Percentiles rank a stretch among this genome's conserved stretches.
Conservation (phyloP, 352 stramenopile genomes). For the Globisporangium iwayamae region DNA sequence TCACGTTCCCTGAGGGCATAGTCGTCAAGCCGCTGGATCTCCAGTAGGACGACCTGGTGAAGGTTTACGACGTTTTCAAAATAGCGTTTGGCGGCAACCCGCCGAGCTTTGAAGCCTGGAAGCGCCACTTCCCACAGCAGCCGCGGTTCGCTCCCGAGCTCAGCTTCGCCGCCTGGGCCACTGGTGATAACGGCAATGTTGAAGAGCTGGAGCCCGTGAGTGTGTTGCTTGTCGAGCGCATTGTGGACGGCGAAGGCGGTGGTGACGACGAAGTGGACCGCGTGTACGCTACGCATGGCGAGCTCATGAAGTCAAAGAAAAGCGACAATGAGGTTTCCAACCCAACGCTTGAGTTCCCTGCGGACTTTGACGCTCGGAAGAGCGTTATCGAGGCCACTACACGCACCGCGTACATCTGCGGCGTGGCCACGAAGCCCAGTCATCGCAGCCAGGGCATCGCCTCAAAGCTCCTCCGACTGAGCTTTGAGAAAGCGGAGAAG, state of each 20-base stretch:
- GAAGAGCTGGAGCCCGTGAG: background rate
- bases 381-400: background rate
- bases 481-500: background rate
- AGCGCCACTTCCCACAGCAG: conserved; percentile 16
- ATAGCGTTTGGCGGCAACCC: conserved; percentile 11
- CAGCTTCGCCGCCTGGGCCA: conserved; percentile 12
- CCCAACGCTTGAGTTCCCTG: background rate
- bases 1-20: conserved; percentile 4
- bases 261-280: background rate
- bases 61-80: conserved; percentile 16
- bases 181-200: background rate
- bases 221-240: conserved; percentile 2
- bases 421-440: background rate
- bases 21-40: conserved; percentile 5
- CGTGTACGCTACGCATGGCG: background rate
- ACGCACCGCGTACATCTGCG: background rate
- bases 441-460: background rate
- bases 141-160: conserved; percentile 19
- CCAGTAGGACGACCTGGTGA: background rate
- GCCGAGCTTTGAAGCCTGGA: conserved; percentile 17
- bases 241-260: conserved; percentile 6
- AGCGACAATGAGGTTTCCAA: background rate
- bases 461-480: background rate
- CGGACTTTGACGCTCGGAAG: background rate
- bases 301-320: background rate